These are phyloP conservation scores for Fraxinus sp. DNA, from an alignment of 305 asterid genomes.

Conservation along the genomic window DNA sequence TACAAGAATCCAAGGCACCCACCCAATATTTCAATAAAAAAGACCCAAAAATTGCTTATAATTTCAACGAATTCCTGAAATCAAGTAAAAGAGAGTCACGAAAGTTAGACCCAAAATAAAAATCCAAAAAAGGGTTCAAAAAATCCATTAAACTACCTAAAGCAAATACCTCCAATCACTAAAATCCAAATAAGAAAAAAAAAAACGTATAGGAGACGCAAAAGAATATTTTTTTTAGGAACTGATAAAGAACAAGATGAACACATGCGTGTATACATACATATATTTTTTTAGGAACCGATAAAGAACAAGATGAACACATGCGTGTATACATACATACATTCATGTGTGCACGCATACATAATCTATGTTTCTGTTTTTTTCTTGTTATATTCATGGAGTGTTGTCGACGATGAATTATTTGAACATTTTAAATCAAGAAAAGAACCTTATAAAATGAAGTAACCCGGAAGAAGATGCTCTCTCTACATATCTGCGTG, in stretches of 20 bases:
- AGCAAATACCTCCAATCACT: not conserved
- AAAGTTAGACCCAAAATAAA: not conserved
- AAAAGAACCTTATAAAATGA: not conserved
- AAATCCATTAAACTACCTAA: not conserved
- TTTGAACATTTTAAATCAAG: not conserved
- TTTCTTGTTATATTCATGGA: not conserved
- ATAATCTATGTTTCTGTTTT: not conserved
- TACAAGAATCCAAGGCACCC: not conserved
- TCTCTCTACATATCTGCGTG: not conserved
- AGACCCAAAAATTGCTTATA: not conserved
- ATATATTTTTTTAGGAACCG: too few species aligned
- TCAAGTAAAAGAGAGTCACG: not conserved
- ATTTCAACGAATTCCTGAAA: not conserved
- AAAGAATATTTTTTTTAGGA: not conserved
- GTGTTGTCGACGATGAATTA: not conserved
- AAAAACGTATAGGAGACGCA: not conserved
- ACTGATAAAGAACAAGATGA: not conserved
- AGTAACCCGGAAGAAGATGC: not conserved
- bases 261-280: not conserved
- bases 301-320: too few species aligned
- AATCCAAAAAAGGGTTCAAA: not conserved
- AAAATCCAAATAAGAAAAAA: not conserved
- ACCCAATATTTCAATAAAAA: not conserved
- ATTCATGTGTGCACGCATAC: not conserved
- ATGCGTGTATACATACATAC: not conserved